phyloP scores from a whole-genome alignment of 371 early-diverging fungal species.

The Mortierella sp. region DNA sequence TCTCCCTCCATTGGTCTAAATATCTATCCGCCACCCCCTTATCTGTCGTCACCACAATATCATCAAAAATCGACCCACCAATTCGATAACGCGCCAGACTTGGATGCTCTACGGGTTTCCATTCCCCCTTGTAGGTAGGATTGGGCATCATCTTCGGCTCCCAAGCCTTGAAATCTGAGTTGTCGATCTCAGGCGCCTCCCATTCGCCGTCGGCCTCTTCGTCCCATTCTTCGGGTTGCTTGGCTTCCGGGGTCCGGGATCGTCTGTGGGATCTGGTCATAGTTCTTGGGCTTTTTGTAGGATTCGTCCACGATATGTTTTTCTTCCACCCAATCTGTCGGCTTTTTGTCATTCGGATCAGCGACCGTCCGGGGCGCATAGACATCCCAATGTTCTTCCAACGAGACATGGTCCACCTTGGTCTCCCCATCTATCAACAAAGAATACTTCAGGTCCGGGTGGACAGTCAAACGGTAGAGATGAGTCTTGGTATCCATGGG shows the following conservation, averaged over 20 bases:
- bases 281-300: slow-evolving; percentile 88
- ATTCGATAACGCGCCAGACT: slow-evolving; percentile 86
- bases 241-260: slow-evolving; percentile 91
- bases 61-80: slow-evolving; percentile 91
- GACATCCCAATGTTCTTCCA: slow-evolving; percentile 90
- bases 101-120: slow-evolving; percentile 91
- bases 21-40: slow-evolving; percentile 72
- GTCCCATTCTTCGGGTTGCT: slow-evolving; percentile 96
- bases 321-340: slow-evolving; percentile 95
- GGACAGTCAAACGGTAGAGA: slow-evolving; percentile 93
- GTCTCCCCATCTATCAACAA: slow-evolving; percentile 84
- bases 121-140: slow-evolving; percentile 95
- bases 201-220: slow-evolving; percentile 90
- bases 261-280: slow-evolving; percentile 80
- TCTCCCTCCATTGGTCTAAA: slow-evolving; percentile 37
- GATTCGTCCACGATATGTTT: slow-evolving; percentile 85
- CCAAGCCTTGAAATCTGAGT: slow-evolving; percentile 93
- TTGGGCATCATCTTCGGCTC: slow-evolving; percentile 87
- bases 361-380: slow-evolving; percentile 86
- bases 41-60: slow-evolving; percentile 85
- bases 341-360: slow-evolving; percentile 93
- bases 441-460: slow-evolving; percentile 90
- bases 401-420: slow-evolving; percentile 63
- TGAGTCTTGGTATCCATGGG: slow-evolving; percentile 83
- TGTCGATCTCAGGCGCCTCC: slow-evolving; percentile 88